Base-by-base conservation (phyloP, 2,329 filamentous ascomycete species). In the Pseudogymnoascus pannorum region DNA sequence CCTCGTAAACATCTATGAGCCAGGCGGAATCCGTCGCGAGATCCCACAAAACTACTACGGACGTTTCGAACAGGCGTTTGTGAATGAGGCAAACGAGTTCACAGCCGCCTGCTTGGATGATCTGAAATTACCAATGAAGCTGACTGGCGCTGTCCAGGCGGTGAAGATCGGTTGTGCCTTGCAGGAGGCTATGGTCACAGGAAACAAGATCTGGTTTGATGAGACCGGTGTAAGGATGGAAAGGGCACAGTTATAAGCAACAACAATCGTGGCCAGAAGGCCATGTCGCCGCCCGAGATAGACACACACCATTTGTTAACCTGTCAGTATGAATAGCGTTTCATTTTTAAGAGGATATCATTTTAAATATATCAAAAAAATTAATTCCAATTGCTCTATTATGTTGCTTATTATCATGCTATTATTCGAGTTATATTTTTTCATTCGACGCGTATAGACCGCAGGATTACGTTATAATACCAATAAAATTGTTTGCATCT, bases 41-140 rank as follows among this genome's bases (percentile, higher is more conserved):
- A 79, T 86, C 14, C 82, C 83, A 1, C 74, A 77, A 54, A 78
- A 82, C 64, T 87, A 85, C 70, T 87, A 83, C 68, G 84, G 81
- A 51, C 75, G 84, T 0, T 87, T 87, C 68, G 77, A 81, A 63
- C 73, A 80, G 26, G 84, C 84, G 0, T 87, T 87, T 67, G 79
- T 84, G 16, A 79, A 74, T 12, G 83, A 87, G 72, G 79, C 80
- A 5, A 81, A 83, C 60, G 83, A 87, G 71, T 87, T 87, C 64
- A 82, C 82, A 0, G 81, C 79, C 14, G 77, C 75, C 7, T 81
- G 83, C 61, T 71, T 87, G 57, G 81, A 87, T 62, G 72, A 80
- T 64, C 81, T 74, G n/a, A 71, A 76, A 8, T 71, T 84, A 42
- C 82, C 83, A 0, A 75, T 87, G 65, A 79, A 80, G 70, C 69